Evolutionary conservation across 108 stramenopile genomes (phyloP), one percentile per base, ranked within the genome.

Genomic region (Cyclostephanos invisitatus): DNA sequence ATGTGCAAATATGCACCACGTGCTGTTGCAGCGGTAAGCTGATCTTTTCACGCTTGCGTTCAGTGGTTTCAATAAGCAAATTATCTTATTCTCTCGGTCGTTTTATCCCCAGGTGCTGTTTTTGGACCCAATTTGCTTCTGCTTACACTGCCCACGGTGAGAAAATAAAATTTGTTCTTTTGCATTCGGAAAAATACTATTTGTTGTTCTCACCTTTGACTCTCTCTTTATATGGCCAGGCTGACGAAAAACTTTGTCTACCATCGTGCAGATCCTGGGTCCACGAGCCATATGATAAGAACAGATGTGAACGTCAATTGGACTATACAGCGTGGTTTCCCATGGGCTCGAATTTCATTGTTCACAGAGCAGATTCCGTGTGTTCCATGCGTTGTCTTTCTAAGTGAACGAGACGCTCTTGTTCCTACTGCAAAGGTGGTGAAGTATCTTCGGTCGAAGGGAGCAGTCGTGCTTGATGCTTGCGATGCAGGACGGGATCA

Each of bases 121-220:
- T 71, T 64, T 93, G 28, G 94, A 95, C 68, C 94, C 94, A 7
- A 87, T 95, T 47, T 92, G 91, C 72, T 95, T 93, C 73, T 92
- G 91, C 55, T 69, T 95, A 21, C 88, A 95, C 63, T 64, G 58
- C n/a, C 85, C 90, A 20, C 76, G 86, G 60, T 61, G 36, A 61
- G 60, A 37, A 17, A 17, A 24, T 7, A 10, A 1, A 18, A 17
- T 59, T 35, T 10, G 32, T 59, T 5, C 37, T 59, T 37, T 17
- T 4, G 15, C 7, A 8, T 40, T 11, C 11, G 3, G 11, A 3
- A n/a, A 4, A 42, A 42, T 36, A 9, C 0, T 37, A 3, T 44
- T 44, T 21, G 0, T 38, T 44, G 3, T 40, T 20, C 38, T 61
- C 36, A 44, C 40, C 36, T 21, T 61, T 44, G 35, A n/a, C 22